These are phyloP conservation scores for Fomitopsis palustris DNA, from an alignment of 1,284 basidiomycete species.

Conservation along the genomic window DNA sequence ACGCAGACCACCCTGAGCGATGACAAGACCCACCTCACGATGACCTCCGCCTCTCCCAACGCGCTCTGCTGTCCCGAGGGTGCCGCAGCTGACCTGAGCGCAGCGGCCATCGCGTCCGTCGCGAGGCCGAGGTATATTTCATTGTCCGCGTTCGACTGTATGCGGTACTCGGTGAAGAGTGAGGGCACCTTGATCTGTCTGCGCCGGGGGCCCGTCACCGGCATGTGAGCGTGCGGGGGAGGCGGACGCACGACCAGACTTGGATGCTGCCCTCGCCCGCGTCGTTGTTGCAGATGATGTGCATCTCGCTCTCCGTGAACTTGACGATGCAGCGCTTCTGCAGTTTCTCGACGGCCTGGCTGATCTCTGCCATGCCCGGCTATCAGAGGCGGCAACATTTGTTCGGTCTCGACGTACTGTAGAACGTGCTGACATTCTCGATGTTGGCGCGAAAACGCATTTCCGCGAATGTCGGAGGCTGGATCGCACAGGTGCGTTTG, in stretches of 20 bases:
- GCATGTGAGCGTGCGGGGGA: not conserved
- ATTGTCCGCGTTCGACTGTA: conserved; percentile 85
- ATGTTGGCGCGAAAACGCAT: conserved; percentile 71
- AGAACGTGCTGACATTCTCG: conserved; percentile 56
- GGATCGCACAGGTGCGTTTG: too few relatives aligned
- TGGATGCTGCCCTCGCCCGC: conserved; percentile 83
- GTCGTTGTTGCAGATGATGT: conserved; percentile 82
- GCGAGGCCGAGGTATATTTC: conserved; percentile 74
- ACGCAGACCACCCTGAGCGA: too few relatives aligned
- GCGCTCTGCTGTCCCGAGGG: conserved; percentile 16
- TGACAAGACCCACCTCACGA: conserved; percentile 49
- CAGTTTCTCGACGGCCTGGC: conserved; percentile 77
- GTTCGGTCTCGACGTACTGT: conserved; percentile 37
- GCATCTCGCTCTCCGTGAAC: conserved; percentile 73
- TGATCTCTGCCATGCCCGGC: conserved; percentile 55
- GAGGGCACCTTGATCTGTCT: conserved; percentile 67
- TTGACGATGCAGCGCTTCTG: conserved; percentile 83
- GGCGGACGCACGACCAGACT: conserved; percentile 81
- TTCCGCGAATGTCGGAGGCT: too few relatives aligned
- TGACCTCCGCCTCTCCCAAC: conserved; percentile 47
- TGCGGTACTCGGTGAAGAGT: conserved; percentile 79
- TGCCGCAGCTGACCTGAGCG: conserved; percentile 58
- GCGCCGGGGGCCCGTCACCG: not conserved
- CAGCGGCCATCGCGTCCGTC: conserved; percentile 73
- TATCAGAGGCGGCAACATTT: not conserved